These are phyloP conservation scores for Gnetum montanum DNA, from an alignment of 75 land plant species.

Conservation along the genomic window DNA sequence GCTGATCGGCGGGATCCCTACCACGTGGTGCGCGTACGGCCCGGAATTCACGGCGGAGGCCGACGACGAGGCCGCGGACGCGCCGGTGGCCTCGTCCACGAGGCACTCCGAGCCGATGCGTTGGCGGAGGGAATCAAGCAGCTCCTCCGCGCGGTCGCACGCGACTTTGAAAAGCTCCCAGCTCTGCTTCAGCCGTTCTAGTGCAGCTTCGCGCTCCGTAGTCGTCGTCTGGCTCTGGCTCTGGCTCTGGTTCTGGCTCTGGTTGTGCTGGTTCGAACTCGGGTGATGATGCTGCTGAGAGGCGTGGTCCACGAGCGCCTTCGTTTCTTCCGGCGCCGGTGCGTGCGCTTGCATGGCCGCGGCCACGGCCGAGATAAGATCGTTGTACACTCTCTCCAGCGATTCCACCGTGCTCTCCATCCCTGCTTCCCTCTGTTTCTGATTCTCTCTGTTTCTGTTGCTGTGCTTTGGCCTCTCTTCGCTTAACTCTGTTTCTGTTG, in stretches of 20 bases:
- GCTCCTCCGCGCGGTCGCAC: constrained; percentile 88
- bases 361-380: constrained; percentile 45
- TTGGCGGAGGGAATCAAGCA: constrained; percentile 74
- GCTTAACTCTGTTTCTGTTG: too few relatives aligned
- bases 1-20: constrained; percentile 74
- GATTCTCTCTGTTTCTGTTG: too few relatives aligned
- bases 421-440: background rate
- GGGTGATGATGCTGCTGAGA: too few relatives aligned
- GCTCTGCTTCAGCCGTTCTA: constrained; percentile 59
- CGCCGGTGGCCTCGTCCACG: constrained; percentile 91
- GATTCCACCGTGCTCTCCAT: constrained; percentile 46
- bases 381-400: constrained; percentile 44
- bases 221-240: constrained; percentile 37
- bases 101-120: constrained; percentile 87
- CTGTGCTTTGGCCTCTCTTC: too few relatives aligned
- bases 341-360: constrained; percentile 46
- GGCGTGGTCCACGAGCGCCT: too few relatives aligned
- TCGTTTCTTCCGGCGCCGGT: constrained; percentile 42
- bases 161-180: constrained; percentile 75
- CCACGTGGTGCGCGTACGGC: constrained; percentile 9
- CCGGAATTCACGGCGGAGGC: constrained; percentile 12
- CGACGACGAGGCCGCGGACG: constrained; percentile 8
- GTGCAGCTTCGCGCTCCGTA: constrained; percentile 64
- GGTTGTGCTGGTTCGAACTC: too few relatives aligned
- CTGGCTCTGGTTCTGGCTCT: too few relatives aligned